phyloP scores from a whole-genome alignment of 23 red algal genomes.

The Gracilaria gracilis region DNA sequence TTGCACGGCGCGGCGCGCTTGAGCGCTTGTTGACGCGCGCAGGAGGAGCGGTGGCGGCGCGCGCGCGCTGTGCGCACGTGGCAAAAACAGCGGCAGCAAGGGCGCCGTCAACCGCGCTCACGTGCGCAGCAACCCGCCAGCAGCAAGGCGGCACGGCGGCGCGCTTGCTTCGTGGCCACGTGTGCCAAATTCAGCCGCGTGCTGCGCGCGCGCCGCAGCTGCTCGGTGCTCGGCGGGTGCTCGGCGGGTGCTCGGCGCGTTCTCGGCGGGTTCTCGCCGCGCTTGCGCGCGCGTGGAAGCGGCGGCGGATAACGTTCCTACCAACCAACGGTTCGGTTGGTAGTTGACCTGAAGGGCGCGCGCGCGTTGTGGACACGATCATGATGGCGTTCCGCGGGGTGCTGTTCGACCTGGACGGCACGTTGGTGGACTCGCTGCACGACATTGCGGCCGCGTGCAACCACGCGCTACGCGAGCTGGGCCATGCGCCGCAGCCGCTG shows the following conservation, averaged over 20 bases:
- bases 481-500: not conserved
- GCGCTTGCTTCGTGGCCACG: not conserved
- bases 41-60: not conserved
- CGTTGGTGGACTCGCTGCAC: slow-evolving; percentile 55
- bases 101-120: not conserved
- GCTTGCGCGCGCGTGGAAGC: too few species aligned
- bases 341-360: too few species aligned
- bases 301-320: too few species aligned
- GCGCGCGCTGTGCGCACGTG: not conserved
- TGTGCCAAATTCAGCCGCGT: slow-evolving; percentile 1
- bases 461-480: slow-evolving; percentile 32
- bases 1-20: not conserved
- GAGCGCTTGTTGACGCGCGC: slow-evolving; percentile 6
- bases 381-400: slow-evolving; percentile 1
- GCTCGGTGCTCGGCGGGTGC: not conserved
- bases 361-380: too few species aligned
- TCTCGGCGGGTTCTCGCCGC: too few species aligned
- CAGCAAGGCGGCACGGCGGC: not conserved
- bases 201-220: not conserved
- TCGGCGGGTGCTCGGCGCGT: not conserved
- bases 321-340: too few species aligned
- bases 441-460: slow-evolving; percentile 58
- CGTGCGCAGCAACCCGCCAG: not conserved
- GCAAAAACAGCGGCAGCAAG: slow-evolving; percentile 29
- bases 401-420: slow-evolving; percentile 79